phyloP scores from a whole-genome alignment of 305 asterid genomes.

The Fraxinus velutina region DNA sequence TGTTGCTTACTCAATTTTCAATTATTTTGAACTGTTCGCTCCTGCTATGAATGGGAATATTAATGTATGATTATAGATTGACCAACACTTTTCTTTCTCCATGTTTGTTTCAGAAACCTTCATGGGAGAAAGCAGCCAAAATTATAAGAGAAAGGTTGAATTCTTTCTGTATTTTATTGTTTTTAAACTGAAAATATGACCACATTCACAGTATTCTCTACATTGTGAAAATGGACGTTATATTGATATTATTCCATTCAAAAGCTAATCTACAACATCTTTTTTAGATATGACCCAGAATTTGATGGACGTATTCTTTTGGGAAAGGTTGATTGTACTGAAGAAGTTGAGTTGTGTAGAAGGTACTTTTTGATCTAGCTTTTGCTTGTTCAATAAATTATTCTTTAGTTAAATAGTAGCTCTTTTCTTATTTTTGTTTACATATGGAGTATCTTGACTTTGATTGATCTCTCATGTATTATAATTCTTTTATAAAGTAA shows the following conservation, averaged over 20 bases:
- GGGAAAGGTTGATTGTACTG: constrained; percentile 96
- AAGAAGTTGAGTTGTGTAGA: constrained; percentile 74
- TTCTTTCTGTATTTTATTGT: constrained; percentile 18
- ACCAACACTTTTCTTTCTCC: constrained; percentile 21
- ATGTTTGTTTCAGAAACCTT: constrained; percentile 69
- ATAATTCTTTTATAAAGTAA: neutral
- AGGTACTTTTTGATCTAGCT: constrained; percentile 48
- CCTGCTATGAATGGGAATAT: constrained; percentile 6
- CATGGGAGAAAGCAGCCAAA: constrained; percentile 99
- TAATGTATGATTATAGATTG: constrained; percentile 12
- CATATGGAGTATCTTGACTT: neutral
- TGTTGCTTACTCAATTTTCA: constrained; percentile 7
- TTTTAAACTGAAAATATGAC: constrained; percentile 4
- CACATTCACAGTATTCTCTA: constrained; percentile 18
- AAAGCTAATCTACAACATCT: constrained; percentile 26
- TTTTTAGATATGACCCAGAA: constrained; percentile 71
- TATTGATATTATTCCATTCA: constrained; percentile 15
- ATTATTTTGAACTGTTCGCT: constrained; percentile 14
- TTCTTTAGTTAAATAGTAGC: neutral
- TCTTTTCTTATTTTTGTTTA: constrained; percentile 21
- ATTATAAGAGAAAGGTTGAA: constrained; percentile 75
- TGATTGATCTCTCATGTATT: constrained; percentile 3
- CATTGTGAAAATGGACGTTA: constrained; percentile 24
- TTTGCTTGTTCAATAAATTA: constrained; percentile 1
- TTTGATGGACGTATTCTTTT: constrained; percentile 86